A percentile compares a stretch with the other conserved stretches of the same genome.
Evolutionary conservation across 768 basidiomycete genomes (phyloP).

Genomic region (Astraeus odoratus): DNA sequence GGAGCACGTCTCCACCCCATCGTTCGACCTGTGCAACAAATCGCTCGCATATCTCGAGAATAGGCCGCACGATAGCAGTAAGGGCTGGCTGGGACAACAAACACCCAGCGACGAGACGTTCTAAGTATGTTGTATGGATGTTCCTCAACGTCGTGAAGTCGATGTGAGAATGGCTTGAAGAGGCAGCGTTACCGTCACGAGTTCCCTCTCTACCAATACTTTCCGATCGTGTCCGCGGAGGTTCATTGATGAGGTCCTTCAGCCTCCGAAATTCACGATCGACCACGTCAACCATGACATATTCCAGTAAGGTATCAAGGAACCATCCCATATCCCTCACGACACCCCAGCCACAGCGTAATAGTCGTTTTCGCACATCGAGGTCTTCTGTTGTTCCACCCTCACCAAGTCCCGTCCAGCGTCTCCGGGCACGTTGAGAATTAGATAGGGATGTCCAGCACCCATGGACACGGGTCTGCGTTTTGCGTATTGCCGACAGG

Average conservation of each 20-base stretch:
- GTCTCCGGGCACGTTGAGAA: conserved; percentile 72
- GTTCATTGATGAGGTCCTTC: conserved; percentile 46
- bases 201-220: conserved; percentile 10
- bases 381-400: conserved; percentile 74
- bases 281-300: conserved; percentile 87
- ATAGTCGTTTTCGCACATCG: conserved; percentile 52
- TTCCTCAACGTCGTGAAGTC: conserved; percentile 84
- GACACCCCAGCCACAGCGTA: conserved; percentile 81
- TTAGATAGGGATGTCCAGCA: conserved; percentile 87
- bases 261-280: conserved; percentile 76
- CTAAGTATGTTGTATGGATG: conserved; percentile 77
- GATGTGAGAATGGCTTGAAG: conserved; percentile 34
- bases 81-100: conserved; percentile 62
- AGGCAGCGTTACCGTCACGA: conserved; percentile 6
- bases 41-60: conserved; percentile 78
- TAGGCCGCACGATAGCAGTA: conserved; percentile 56
- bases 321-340: conserved; percentile 91
- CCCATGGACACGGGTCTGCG: conserved; percentile 69
- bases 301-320: conserved; percentile 72
- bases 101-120: conserved; percentile 72
- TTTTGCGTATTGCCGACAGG: conserved; percentile 76
- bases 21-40: conserved; percentile 86
- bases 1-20: conserved; percentile 89
- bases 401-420: conserved; percentile 84
- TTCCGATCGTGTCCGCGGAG: conserved; percentile 15